A percentile compares a stretch with the other conserved stretches of the same genome.
Evolutionary conservation across 257 asterid genomes (phyloP).

Genomic region (Cinchona pubescens): DNA sequence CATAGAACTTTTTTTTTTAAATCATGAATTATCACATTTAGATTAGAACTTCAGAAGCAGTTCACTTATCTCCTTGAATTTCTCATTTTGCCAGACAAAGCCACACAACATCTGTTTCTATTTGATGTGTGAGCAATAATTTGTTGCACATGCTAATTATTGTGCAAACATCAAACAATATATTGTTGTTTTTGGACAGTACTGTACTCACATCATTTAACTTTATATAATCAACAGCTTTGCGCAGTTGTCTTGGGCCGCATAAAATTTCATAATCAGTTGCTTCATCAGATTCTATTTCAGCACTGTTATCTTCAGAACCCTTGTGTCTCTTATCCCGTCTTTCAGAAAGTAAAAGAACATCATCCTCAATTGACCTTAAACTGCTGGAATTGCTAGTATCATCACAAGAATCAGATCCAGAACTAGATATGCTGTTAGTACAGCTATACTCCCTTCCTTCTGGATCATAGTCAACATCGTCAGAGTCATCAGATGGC

Average conservation of each 20-base stretch:
- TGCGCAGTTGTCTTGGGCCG: constrained; percentile 73
- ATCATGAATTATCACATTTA: neutral
- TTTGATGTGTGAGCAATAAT: neutral
- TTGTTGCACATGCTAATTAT: neutral
- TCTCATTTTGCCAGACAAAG: neutral
- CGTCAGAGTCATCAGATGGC: constrained; percentile 98
- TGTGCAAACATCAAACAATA: neutral
- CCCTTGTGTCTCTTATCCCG: constrained; percentile 29
- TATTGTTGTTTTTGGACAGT: neutral
- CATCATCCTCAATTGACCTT: constrained; percentile 76
- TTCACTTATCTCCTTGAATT: neutral
- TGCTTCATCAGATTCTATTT: constrained; percentile 57
- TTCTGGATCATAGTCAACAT: constrained; percentile 86
- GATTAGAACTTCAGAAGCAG: neutral
- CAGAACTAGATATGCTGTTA: constrained; percentile 40
- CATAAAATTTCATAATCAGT: constrained; percentile 50
- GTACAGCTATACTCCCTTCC: constrained; percentile 46
- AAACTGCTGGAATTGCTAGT: constrained; percentile 54
- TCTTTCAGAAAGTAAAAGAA: constrained; percentile 35
- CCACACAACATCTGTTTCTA: neutral
- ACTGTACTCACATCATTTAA: constrained; percentile 70
- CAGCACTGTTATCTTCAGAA: constrained; percentile 38
- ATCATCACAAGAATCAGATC: constrained; percentile 48
- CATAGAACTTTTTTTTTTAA: neutral
- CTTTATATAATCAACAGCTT: constrained; percentile 73